Evolutionary conservation across 805 yeast genomes (phyloP).

Genomic region (Sugiyamaella floridensis): DNA sequence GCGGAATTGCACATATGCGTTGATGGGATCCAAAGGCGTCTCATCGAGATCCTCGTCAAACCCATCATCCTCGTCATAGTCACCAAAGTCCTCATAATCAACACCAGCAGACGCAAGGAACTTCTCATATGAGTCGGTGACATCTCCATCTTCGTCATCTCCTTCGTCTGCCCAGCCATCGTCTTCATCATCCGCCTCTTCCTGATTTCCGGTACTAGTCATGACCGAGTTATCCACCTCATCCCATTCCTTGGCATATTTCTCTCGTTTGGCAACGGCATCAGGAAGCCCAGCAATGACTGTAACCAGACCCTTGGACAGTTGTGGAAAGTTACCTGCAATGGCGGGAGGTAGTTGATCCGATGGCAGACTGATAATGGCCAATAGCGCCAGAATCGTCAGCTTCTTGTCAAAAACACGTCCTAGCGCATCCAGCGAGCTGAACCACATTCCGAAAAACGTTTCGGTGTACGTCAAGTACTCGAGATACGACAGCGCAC

Average conservation of each 20-base stretch:
- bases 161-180: slow-evolving; percentile 25
- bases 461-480: slow-evolving; percentile 38
- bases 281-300: slow-evolving; percentile 58
- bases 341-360: slow-evolving; percentile 29
- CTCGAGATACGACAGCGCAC: slow-evolving; percentile 46
- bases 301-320: slow-evolving; percentile 46
- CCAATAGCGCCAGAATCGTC: slow-evolving; percentile 59
- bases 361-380: slow-evolving; percentile 36
- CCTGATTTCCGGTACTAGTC: slow-evolving; percentile 31
- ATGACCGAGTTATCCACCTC: slow-evolving; percentile 22
- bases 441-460: slow-evolving; percentile 65
- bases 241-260: slow-evolving; percentile 50
- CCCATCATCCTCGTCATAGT: slow-evolving; percentile 56
- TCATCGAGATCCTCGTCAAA: slow-evolving; percentile 73
- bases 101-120: slow-evolving; percentile 36
- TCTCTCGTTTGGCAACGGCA: slow-evolving; percentile 62
- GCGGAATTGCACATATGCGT: slow-evolving; percentile 62
- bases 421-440: slow-evolving; percentile 44
- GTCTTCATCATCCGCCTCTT: slow-evolving; percentile 23
- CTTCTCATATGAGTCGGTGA: slow-evolving; percentile 37
- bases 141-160: slow-evolving; percentile 24
- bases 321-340: slow-evolving; percentile 35
- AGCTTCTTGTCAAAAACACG: slow-evolving; percentile 80
- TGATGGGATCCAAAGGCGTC: slow-evolving; percentile 70
- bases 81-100: slow-evolving; percentile 26